A percentile compares a stretch with the other conserved stretches of the same genome.
Evolutionary conservation across 345 rosid genomes (phyloP).

Genomic region (Eucalyptus melliodora): DNA sequence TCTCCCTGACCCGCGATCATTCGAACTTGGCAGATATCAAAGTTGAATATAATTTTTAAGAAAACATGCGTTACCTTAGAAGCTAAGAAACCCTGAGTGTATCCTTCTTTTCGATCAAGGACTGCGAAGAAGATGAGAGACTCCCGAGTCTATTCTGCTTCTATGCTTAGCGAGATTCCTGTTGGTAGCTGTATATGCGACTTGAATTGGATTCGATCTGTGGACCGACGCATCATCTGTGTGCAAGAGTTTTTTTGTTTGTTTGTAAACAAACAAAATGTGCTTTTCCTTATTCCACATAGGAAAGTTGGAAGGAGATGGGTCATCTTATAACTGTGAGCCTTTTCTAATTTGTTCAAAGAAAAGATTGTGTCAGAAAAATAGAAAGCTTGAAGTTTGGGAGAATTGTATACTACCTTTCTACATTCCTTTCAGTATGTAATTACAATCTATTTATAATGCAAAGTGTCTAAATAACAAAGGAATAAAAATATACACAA

Average conservation of each 20-base stretch:
- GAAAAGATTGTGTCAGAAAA: too few relatives aligned
- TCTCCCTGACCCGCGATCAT: background rate
- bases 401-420: too few relatives aligned
- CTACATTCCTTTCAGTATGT: too few relatives aligned
- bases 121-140: background rate
- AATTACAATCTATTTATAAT: too few relatives aligned
- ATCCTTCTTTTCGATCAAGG: background rate
- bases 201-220: background rate
- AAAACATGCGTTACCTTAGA: background rate
- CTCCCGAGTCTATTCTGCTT: background rate
- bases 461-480: too few relatives aligned
- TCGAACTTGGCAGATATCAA: background rate
- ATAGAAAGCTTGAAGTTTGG: too few relatives aligned
- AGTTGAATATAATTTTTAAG: background rate
- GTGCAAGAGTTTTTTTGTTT: background rate
- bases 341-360: too few relatives aligned
- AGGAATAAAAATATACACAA: too few relatives aligned
- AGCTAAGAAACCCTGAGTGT: background rate
- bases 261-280: too few relatives aligned
- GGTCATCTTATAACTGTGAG: too few relatives aligned
- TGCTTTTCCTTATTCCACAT: too few relatives aligned
- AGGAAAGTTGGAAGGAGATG: too few relatives aligned
- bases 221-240: background rate
- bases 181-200: background rate
- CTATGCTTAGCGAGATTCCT: background rate